A percentile compares a stretch with the other conserved stretches of the same genome.
These are phyloP conservation scores for Thraustotheca clavata DNA, from an alignment of 352 stramenopile genomes.

Conservation along the genomic window DNA sequence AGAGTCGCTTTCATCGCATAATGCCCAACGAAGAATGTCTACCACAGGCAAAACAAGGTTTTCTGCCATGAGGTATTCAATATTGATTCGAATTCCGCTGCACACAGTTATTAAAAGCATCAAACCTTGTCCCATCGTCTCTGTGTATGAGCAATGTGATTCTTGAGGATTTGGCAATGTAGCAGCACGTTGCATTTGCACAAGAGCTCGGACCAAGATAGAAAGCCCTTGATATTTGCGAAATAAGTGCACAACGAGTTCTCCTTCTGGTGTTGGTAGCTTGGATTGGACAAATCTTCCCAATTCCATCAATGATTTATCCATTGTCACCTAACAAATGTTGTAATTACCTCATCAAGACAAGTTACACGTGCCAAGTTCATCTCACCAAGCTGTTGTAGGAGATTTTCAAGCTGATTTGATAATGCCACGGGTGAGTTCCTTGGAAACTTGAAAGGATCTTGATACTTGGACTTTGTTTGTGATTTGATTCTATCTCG, in stretches of 20 bases:
- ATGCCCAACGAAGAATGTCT: conserved; percentile 10
- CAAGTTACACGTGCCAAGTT: not conserved
- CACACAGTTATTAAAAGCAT: not conserved
- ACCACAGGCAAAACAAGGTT: conserved; percentile 19
- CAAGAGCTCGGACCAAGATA: not conserved
- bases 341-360: not conserved
- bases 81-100: not conserved
- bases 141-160: too few species aligned
- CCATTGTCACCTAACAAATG: not conserved
- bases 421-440: not conserved
- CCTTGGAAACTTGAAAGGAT: not conserved
- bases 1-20: not conserved
- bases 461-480: not conserved
- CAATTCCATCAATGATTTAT: not conserved
- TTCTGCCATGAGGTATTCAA: not conserved
- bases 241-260: not conserved
- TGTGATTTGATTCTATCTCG: conserved; percentile 6
- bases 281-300: not conserved
- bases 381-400: not conserved
- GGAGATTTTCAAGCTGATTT: not conserved
- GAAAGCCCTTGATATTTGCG: not conserved
- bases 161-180: too few species aligned
- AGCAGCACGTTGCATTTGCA: not conserved
- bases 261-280: not conserved
- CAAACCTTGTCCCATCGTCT: not conserved